These are phyloP conservation scores for Exophiala mesophila DNA, from an alignment of 2,329 filamentous ascomycete genomes.

Conservation along the genomic window DNA sequence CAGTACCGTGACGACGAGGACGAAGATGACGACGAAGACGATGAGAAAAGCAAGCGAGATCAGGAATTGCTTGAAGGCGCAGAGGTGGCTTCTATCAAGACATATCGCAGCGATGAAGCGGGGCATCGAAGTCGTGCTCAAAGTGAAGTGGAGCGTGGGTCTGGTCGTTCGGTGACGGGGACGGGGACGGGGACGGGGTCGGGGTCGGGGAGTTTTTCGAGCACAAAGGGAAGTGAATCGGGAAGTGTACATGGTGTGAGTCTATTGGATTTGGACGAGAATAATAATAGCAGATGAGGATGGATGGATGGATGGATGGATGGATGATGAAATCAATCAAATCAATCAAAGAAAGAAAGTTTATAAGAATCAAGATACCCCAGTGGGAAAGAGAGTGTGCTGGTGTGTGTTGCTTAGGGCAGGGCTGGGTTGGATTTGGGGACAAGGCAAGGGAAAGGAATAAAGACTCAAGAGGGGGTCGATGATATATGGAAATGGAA, in stretches of 20 bases:
- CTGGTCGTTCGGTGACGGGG: no score
- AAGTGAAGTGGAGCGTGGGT: conserved; percentile 7
- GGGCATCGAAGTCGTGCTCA: conserved; percentile 13
- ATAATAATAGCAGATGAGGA: not conserved
- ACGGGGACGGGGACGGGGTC: conserved; percentile 2
- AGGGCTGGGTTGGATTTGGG: no score
- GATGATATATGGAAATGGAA: no score
- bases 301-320: not conserved
- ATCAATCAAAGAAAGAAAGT: no score
- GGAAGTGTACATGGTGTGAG: conserved; percentile 8
- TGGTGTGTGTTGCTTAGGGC: no score
- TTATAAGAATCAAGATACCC: no score
- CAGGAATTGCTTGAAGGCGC: conserved; percentile 68
- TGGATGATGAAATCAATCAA: no score
- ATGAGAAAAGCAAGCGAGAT: conserved; percentile 42
- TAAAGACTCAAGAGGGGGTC: no score
- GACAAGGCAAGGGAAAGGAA: no score
- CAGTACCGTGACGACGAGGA: conserved; percentile 49
- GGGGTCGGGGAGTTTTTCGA: not conserved
- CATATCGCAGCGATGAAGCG: conserved; percentile 23
- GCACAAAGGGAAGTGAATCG: not conserved
- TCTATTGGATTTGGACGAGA: conserved; percentile 19
- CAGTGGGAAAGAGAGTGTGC: no score
- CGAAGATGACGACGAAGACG: conserved; percentile 42
- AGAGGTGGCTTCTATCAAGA: conserved; percentile 55